A percentile compares a stretch with the other conserved stretches of the same genome.
phyloP scores from a whole-genome alignment of 441 rosid genomes.

The Lepidium campestre region DNA sequence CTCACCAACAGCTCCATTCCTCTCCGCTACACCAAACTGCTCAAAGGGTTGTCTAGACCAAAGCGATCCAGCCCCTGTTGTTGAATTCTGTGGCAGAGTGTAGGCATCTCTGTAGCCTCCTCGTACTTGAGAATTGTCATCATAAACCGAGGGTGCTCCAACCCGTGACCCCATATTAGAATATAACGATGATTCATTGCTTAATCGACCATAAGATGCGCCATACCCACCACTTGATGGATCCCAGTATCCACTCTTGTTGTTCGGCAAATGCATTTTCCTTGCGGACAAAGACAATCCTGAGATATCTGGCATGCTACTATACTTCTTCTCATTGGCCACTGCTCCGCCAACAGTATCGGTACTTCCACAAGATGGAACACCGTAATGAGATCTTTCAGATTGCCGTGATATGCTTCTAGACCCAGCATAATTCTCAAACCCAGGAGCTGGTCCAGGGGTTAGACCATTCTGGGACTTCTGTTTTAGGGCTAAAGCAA shows the following conservation, averaged over 20 bases:
- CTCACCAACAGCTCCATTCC: conserved; percentile 41
- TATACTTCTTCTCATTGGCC: conserved; percentile 63
- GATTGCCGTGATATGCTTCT: conserved; percentile 49
- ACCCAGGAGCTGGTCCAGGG: conserved; percentile 57
- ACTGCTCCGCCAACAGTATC: conserved; percentile 32
- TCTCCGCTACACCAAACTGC: conserved; percentile 90
- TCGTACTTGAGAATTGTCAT: conserved; percentile 45
- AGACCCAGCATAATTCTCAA: conserved; percentile 47
- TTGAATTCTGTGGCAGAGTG: conserved; percentile 32
- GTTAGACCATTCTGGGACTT: conserved; percentile 54
- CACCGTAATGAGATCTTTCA: conserved; percentile 48
- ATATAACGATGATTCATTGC: conserved; percentile 41
- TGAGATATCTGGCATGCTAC: conserved; percentile 84
- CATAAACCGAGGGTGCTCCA: conserved; percentile 43
- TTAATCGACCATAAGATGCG: conserved; percentile 41
- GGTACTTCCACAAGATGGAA: conserved; percentile 36
- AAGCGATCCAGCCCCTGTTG: conserved; percentile 57
- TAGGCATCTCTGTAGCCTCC: conserved; percentile 45
- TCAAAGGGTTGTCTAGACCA: conserved; percentile 98
- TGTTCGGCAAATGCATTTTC: conserved; percentile 37
- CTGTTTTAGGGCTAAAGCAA: conserved; percentile 47
- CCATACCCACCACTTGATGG: conserved; percentile 43
- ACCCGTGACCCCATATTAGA: conserved; percentile 43
- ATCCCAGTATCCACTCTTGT: conserved; percentile 50
- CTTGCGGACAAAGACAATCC: conserved; percentile 56